Evolutionary conservation across 179 eudicot species (phyloP), one percentile per base, ranked within the genome.

Genomic region (Gypsophila paniculata): DNA sequence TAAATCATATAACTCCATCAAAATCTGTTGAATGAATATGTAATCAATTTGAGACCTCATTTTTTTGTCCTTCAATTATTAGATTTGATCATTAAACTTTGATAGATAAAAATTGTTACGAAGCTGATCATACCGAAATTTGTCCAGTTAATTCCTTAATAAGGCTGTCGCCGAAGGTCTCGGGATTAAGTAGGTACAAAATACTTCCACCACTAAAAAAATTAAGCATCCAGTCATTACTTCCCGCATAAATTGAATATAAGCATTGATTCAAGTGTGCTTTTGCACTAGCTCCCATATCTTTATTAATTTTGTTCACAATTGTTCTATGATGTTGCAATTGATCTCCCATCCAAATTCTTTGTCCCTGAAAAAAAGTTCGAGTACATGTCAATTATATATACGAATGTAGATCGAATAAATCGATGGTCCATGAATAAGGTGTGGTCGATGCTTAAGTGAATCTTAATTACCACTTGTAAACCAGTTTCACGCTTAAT

Each of bases 221-320:
- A 51, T 79, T 79, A 14, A 79, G 62, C 76, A 72, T 79, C 82
- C 76, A 79, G 13, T 79, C 82, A 32, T 79, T 79, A 25, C 71
- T 75, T 3, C 79, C 82, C 46, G 63, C 73, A 72, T 79, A 75
- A 17, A 79, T 59, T 4, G 79, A 72, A 53, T 79, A 79, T 23
- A 79, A 34, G 22, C 82, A 79, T 0, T 72, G 55, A 15, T 53
- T 67, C 23, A 79, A 69, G 54, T 71, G 44, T 4, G 23, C 11
- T 0, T 15, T 57, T 1, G 75, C 60, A 0, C 65, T 11, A 2
- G 15, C 10, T 53, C 65, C 70, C 6, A 65, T 10, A 15, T 11
- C 57, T 26, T 10, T 4, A 2, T 13, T 2, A 11, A 79, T 72
- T 55, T 63, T 67, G 4, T 39, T 19, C 12, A 79, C 38, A 9